These are phyloP conservation scores for Agrocybe pediades DNA, from an alignment of 768 basidiomycete species.

Conservation along the genomic window DNA sequence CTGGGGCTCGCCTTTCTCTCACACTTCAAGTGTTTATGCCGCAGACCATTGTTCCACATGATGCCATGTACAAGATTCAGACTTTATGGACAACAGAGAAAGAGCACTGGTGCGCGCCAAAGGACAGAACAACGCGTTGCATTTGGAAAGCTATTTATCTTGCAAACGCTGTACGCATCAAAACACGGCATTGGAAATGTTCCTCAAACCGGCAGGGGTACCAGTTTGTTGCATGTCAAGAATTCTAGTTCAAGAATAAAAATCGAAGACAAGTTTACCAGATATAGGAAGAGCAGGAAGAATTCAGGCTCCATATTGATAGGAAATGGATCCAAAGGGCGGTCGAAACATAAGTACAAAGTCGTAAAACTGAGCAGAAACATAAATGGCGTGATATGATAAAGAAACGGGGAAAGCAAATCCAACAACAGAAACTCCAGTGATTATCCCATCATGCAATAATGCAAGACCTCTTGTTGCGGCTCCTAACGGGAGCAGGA, in stretches of 20 bases:
- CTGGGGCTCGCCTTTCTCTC: too few relatives aligned
- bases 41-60: not conserved
- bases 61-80: not conserved
- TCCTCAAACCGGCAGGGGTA: not conserved
- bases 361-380: conserved; percentile 67
- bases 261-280: conserved; percentile 5
- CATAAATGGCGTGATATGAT: conserved; percentile 57
- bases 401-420: conserved; percentile 22
- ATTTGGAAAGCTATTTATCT: not conserved
- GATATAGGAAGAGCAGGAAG: conserved; percentile 13
- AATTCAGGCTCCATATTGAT: conserved; percentile 20
- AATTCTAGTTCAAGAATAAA: conserved; percentile 22
- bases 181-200: not conserved
- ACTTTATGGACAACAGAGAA: too few relatives aligned
- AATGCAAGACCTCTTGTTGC: conserved; percentile 59
- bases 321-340: conserved; percentile 25
- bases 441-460: conserved; percentile 56
- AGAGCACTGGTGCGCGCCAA: too few relatives aligned
- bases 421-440: conserved; percentile 18
- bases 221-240: conserved; percentile 9
- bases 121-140: not conserved
- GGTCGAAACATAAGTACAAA: conserved; percentile 46
- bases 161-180: not conserved
- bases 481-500: conserved; percentile 60
- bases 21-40: too few relatives aligned